Percentiles rank a stretch among this genome's conserved stretches.
phyloP scores from a whole-genome alignment of 306 rosid genomes.

The Calophaca sinica region DNA sequence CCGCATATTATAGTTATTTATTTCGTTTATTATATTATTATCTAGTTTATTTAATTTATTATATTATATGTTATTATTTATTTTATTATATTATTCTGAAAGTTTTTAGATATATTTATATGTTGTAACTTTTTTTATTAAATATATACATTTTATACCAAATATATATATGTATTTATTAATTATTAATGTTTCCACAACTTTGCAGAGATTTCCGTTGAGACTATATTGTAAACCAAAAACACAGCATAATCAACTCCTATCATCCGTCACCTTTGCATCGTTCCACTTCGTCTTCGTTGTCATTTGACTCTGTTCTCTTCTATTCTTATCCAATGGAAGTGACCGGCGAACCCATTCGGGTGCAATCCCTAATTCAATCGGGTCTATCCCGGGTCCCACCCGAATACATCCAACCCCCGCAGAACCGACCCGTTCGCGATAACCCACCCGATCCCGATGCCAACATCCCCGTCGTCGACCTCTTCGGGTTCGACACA shows the following conservation, averaged over 20 bases:
- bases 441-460: background rate
- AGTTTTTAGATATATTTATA: no score
- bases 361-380: conserved; percentile 70
- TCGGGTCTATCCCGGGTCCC: conserved; percentile 70
- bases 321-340: conserved; percentile 49
- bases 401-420: conserved; percentile 71
- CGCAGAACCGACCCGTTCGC: conserved; percentile 43
- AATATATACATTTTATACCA: no score
- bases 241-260: background rate
- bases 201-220: no score
- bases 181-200: no score
- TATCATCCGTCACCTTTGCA: background rate
- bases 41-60: no score
- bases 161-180: no score
- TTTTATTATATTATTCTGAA: no score
- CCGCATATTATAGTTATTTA: no score
- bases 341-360: conserved; percentile 50
- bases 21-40: no score
- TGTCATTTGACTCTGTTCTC: background rate
- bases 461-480: conserved; percentile 54
- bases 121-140: no score
- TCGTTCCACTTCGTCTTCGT: background rate
- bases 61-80: no score
- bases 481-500: conserved; percentile 61
- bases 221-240: no score